Conservation (phyloP, 176 grass and related monocot genomes). For the Carex kokanica region DNA sequence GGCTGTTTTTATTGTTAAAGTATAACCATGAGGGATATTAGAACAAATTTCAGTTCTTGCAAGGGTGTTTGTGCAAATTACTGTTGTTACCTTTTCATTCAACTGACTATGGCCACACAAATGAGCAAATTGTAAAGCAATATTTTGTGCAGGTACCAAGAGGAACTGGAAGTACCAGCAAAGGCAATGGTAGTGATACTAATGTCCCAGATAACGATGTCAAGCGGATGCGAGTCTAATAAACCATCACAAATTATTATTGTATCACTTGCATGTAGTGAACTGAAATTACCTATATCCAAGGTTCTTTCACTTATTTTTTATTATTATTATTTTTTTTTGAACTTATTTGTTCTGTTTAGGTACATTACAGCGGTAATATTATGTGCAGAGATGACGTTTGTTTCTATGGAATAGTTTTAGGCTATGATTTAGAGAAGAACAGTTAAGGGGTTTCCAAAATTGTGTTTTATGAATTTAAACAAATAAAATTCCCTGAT, state of each 20-base stretch:
- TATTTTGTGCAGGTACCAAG: constrained; percentile 43
- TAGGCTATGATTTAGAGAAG: neutral
- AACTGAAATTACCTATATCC: neutral
- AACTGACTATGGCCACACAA: neutral
- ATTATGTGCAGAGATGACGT: constrained; percentile 15
- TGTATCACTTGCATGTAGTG: constrained; percentile 13
- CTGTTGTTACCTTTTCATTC: neutral
- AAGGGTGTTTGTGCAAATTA: constrained; percentile 13
- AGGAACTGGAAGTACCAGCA: constrained; percentile 21
- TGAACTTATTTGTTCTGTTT: neutral
- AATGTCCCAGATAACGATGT: constrained; percentile 80
- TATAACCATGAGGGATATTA: neutral
- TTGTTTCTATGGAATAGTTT: neutral
- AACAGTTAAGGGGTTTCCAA: neutral
- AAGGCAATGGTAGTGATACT: constrained; percentile 60
- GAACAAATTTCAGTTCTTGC: constrained; percentile 5
- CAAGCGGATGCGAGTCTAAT: constrained; percentile 73
- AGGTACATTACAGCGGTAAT: neutral
- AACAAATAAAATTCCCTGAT: neutral
- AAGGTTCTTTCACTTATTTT: neutral
- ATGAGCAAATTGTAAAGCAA: constrained; percentile 13
- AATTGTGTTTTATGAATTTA: neutral
- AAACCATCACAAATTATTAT: neutral
- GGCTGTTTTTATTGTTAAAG: neutral
- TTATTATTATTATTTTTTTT: neutral